Conservation (phyloP, 306 rosid species). For the Canavalia gladiata region DNA sequence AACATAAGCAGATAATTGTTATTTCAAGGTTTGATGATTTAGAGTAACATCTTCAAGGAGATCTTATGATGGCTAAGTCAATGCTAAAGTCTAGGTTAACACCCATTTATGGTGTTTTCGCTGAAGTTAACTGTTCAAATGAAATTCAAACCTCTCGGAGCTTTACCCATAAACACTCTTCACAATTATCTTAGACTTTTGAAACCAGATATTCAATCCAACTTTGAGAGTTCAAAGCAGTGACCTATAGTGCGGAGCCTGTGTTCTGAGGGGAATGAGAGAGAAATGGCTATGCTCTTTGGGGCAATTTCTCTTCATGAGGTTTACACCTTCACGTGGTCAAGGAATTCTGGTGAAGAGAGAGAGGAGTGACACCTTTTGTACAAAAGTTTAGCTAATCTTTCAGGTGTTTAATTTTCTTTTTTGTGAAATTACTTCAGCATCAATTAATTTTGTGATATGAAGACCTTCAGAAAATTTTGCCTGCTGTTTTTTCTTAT, state of each 20-base stretch:
- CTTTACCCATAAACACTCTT: neutral
- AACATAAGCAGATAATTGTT: neutral
- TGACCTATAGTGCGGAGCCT: conserved; percentile 20
- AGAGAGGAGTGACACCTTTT: conserved; percentile 25
- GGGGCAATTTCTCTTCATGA: conserved; percentile 8
- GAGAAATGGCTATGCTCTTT: conserved; percentile 21
- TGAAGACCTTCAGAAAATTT: conserved; percentile 9
- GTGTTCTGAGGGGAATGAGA: neutral
- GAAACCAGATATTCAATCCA: conserved; percentile 4
- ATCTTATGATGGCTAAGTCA: conserved; percentile 31
- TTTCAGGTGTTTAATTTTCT: neutral
- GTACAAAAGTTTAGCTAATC: neutral
- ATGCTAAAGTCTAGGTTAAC: neutral
- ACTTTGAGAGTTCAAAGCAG: conserved; percentile 3
- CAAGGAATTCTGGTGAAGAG: conserved; percentile 12
- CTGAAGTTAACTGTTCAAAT: neutral
- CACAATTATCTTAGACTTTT: neutral
- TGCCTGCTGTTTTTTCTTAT: conserved; percentile 1
- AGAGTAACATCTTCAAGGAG: conserved; percentile 12
- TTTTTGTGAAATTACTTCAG: neutral
- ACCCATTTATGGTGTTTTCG: neutral
- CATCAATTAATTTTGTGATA: conserved; percentile 6
- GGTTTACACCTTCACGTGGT: neutral
- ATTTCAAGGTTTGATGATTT: conserved; percentile 9
- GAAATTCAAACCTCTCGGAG: neutral